A percentile compares a stretch with the other conserved stretches of the same genome.
phyloP scores from a whole-genome alignment of 257 asterid species.

The Avicennia marina region DNA sequence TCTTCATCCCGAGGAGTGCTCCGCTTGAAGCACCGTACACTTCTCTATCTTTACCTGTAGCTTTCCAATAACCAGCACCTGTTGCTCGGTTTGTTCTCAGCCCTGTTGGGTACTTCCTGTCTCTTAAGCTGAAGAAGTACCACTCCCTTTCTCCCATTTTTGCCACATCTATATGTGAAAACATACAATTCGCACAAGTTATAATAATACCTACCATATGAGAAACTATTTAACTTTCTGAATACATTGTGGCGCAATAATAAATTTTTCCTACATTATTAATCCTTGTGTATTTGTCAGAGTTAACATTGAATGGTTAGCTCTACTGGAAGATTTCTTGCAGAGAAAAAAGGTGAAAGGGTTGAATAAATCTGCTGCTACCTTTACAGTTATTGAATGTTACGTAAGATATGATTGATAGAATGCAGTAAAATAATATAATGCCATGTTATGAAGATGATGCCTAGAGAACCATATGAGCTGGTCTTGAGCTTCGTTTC shows the following conservation, averaged over 20 bases:
- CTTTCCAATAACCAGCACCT: slow-evolving; percentile 81
- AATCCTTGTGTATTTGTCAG: slow-evolving; percentile 1
- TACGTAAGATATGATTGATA: too few species aligned
- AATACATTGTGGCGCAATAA: too few species aligned
- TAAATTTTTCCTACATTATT: background rate
- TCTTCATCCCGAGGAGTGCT: slow-evolving; percentile 69
- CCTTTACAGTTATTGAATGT: too few species aligned
- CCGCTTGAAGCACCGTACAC: slow-evolving; percentile 37
- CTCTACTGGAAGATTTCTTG: background rate
- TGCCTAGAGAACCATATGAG: background rate
- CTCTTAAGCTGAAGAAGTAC: slow-evolving; percentile 79
- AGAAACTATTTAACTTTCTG: too few species aligned
- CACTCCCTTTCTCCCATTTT: slow-evolving; percentile 85
- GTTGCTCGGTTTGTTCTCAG: slow-evolving; percentile 82
- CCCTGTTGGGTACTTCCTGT: slow-evolving; percentile 82
- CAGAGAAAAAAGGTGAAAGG: slow-evolving; percentile 13
- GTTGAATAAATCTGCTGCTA: slow-evolving; percentile 3
- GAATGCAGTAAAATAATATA: background rate
- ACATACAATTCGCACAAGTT: too few species aligned
- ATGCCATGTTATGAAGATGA: background rate
- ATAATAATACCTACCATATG: too few species aligned
- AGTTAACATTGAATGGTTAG: background rate
- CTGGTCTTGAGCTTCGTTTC: background rate
- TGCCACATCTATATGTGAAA: slow-evolving; percentile 30
- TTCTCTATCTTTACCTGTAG: slow-evolving; percentile 72